These are phyloP conservation scores for Cordyceps cateniannulata DNA, from an alignment of 2,329 filamentous ascomycete species.

Conservation along the genomic window DNA sequence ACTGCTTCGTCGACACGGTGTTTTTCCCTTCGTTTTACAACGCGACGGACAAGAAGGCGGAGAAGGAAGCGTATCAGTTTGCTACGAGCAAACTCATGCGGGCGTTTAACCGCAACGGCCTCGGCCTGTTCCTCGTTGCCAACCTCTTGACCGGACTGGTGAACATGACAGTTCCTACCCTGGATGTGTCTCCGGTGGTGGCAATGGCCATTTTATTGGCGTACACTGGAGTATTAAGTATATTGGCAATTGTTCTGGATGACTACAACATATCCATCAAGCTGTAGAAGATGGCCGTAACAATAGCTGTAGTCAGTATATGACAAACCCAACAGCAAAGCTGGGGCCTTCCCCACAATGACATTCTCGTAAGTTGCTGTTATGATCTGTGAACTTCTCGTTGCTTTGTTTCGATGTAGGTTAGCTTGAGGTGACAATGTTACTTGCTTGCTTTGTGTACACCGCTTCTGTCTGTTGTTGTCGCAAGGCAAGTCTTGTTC, in stretches of 20 bases:
- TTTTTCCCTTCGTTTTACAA: slow-evolving; percentile 70
- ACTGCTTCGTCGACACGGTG: slow-evolving; percentile 68
- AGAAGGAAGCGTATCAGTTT: slow-evolving; percentile 56
- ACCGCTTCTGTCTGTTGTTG: neutral
- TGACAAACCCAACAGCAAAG: neutral
- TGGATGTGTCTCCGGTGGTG: slow-evolving; percentile 57
- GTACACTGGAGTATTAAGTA: slow-evolving; percentile 65
- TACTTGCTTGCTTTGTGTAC: no score
- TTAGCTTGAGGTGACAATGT: no score
- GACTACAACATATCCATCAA: slow-evolving; percentile 63
- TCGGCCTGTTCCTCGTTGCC: slow-evolving; percentile 77
- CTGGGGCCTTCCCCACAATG: neutral
- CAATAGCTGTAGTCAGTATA: neutral
- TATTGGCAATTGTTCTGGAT: slow-evolving; percentile 61
- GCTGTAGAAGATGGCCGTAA: slow-evolving; percentile 35
- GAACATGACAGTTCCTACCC: slow-evolving; percentile 78
- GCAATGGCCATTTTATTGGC: slow-evolving; percentile 69
- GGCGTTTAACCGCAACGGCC: slow-evolving; percentile 82
- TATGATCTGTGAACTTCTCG: neutral
- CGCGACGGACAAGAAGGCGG: slow-evolving; percentile 45
- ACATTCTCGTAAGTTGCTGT: neutral
- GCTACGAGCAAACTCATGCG: slow-evolving; percentile 77
- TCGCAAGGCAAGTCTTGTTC: no score
- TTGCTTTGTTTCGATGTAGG: no score
- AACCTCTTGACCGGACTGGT: slow-evolving; percentile 86